Base-by-base conservation (phyloP, 176 grass and related monocot genomes). In the Aegilops sharonensis region DNA sequence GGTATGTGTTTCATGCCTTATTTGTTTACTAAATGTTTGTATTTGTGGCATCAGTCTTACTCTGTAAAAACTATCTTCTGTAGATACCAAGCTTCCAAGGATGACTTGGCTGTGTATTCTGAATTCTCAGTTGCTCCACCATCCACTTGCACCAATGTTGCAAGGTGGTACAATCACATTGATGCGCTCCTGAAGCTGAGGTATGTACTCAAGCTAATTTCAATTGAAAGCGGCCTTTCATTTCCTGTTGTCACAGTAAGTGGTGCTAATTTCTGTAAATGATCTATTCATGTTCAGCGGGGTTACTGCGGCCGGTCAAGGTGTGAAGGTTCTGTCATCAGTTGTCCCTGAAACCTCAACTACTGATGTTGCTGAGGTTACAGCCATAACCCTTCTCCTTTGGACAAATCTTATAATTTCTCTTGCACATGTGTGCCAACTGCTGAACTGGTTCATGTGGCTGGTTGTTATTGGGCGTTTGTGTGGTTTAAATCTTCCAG, bases 21-120 rank as follows among this genome's bases (percentile, higher is more conserved):
- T 0, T 71, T 71, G 4, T 42, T 37, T 76, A 8, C 12, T 54
- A 5, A 63, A 24, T n/a, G 4, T 2, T 23, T 11, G 0, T 54
- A 81, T 77, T 9, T 1, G 1, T 77, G 62, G 17, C 63, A 71
- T 43, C 75, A 5, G 14, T 10, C 62, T 79, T 69, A 76, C 5
- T 2, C 47, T 25, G 4, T 32, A 42, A 81, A 81, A 77, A 18
- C 9, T 68, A 43, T 81, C 4, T 32, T 5, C 13, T 69, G 47
- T 67, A 98, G 97, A 10, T 98, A 94, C 84, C 94, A 95, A 94
- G 97, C 97, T 52, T 98, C 97, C 10, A 98, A 98, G 85, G 97
- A 98, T 94, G 97, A 98, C 60, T 23, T 98, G 82, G 88, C 92
- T 91, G 90, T 96, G 62, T 91, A 94, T 67, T 77, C 86, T 13